These are phyloP conservation scores for Fusarium sp. DNA, from an alignment of 2,329 filamentous ascomycete genomes.

Conservation along the genomic window DNA sequence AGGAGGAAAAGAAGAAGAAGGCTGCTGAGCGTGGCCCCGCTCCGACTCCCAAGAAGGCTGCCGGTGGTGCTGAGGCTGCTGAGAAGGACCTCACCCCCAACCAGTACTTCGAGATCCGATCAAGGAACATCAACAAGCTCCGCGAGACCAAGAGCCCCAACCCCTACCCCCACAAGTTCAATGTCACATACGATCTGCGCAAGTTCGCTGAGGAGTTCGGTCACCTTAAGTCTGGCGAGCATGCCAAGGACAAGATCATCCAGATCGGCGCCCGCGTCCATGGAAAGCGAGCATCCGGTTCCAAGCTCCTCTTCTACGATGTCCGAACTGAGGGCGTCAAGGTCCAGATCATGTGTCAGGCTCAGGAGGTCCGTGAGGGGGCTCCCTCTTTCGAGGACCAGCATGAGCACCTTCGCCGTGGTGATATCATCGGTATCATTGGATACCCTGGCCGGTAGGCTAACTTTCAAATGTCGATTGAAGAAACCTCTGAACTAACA, in stretches of 20 bases:
- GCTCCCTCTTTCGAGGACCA: conserved; percentile 81
- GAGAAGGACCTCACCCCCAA: conserved; percentile 68
- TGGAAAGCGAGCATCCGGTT: conserved; percentile 82
- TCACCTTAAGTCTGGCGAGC: conserved; percentile 88
- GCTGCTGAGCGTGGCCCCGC: conserved; percentile 81
- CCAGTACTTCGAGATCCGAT: conserved; percentile 95
- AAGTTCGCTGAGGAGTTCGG: conserved; percentile 83
- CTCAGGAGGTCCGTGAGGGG: conserved; percentile 77
- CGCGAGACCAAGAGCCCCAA: conserved; percentile 54
- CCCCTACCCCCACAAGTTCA: conserved; percentile 88
- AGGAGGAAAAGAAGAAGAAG: conserved; percentile 90
- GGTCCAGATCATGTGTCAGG: conserved; percentile 92
- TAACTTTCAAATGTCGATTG: not conserved
- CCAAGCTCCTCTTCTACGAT: conserved; percentile 93
- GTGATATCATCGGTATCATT: conserved; percentile 82
- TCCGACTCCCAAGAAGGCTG: conserved; percentile 58
- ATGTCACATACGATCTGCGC: conserved; percentile 83
- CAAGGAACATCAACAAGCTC: conserved; percentile 71
- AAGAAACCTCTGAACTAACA: conserved; percentile 32
- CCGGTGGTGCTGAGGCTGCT: conserved; percentile 67
- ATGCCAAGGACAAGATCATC: conserved; percentile 78
- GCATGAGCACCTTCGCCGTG: conserved; percentile 88
- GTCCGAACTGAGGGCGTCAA: conserved; percentile 65
- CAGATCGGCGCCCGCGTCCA: conserved; percentile 88
- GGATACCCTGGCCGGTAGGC: conserved; percentile 47